These are phyloP conservation scores for Clonostachys rhizophaga DNA, from an alignment of 2,329 filamentous ascomycete genomes.

Conservation along the genomic window DNA sequence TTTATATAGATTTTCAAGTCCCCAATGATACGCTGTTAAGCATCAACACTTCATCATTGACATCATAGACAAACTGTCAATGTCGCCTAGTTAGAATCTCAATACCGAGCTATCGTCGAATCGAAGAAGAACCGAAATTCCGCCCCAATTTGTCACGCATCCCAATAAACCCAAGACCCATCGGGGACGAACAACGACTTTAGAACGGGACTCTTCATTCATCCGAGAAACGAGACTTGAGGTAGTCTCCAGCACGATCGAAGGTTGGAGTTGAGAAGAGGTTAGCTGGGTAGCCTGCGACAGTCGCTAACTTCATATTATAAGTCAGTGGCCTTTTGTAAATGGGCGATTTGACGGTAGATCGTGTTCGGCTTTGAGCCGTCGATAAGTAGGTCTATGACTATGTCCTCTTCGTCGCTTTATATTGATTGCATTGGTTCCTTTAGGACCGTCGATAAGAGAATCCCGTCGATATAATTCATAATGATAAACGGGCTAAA, in stretches of 20 bases:
- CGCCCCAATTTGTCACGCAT: no score
- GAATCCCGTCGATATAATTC: constrained; percentile 18
- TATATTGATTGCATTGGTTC: constrained; percentile 8
- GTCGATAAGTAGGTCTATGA: constrained; percentile 12
- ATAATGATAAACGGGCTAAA: constrained; percentile 25
- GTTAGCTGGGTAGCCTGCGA: constrained; percentile 18
- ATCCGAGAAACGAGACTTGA: background rate
- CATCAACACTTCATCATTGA: no score
- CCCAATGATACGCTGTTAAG: no score
- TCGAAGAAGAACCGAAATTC: no score
- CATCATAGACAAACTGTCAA: no score
- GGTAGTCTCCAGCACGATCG: constrained; percentile 18
- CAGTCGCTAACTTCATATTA: constrained; percentile 25
- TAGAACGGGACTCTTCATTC: no score
- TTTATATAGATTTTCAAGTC: no score
- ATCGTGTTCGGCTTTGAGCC: constrained; percentile 9
- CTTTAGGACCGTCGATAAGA: constrained; percentile 12
- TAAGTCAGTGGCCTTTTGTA: constrained; percentile 25
- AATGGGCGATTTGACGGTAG: constrained; percentile 17
- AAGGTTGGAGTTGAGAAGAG: constrained; percentile 21
- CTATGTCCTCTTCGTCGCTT: constrained; percentile 10
- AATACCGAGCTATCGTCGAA: no score
- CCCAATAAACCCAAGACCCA: no score
- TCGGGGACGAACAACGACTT: no score
- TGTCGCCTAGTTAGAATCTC: no score